These are phyloP conservation scores for Globisporangium camurandrum DNA, from an alignment of 352 stramenopile species.

Conservation along the genomic window DNA sequence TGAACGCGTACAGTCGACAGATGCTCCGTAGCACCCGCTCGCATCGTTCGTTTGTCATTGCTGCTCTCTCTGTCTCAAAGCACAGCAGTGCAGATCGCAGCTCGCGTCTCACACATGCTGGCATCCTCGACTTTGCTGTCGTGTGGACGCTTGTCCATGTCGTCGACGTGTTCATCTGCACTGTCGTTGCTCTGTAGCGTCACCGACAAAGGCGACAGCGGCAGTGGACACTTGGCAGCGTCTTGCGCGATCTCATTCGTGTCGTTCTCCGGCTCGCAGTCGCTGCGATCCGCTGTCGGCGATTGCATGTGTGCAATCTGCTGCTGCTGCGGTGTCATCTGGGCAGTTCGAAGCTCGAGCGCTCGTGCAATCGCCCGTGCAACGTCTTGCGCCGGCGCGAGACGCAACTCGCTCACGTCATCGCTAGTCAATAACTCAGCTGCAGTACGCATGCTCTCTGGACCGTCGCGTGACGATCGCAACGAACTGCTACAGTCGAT, in stretches of 20 bases:
- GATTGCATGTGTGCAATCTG: neutral
- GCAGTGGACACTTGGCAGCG: no score
- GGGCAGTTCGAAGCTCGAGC: constrained; percentile 16
- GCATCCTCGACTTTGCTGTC: no score
- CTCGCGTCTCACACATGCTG: no score
- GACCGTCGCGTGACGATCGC: neutral
- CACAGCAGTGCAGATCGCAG: no score
- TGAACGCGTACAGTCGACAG: no score
- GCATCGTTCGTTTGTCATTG: no score
- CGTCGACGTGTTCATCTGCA: constrained; percentile 10
- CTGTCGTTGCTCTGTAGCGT: constrained; percentile 18
- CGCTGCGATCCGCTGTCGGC: neutral
- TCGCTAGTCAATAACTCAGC: neutral
- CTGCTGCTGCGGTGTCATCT: neutral
- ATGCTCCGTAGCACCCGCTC: no score
- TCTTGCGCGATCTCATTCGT: no score
- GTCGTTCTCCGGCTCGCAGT: constrained; percentile 32
- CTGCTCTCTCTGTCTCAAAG: no score
- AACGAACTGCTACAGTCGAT: constrained; percentile 10
- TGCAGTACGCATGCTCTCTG: no score
- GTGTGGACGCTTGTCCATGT: no score
- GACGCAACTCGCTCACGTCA: constrained; percentile 9
- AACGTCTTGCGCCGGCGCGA: constrained; percentile 32
- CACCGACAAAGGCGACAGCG: neutral
- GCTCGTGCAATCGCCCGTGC: constrained; percentile 28